Evolutionary conservation across 179 eudicot species (phyloP), one percentile per base, ranked within the genome.

Genomic region (Heliamphora pulchella): DNA sequence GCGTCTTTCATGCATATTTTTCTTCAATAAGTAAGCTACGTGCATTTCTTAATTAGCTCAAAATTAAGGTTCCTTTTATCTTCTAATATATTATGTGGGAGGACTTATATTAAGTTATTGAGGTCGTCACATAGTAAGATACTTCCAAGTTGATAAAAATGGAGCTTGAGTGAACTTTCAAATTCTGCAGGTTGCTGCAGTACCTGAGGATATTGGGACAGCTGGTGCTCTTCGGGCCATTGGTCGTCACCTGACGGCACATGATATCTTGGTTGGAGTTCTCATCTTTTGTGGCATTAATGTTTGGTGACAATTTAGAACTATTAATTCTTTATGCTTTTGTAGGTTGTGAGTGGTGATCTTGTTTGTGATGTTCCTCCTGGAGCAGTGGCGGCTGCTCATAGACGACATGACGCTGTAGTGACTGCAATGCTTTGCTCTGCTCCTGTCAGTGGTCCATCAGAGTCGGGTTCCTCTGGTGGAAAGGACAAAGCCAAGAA

Each of bases 291-390:
- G 43, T 62, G 22, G 51, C 61, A 17, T 74, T 79, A n/a, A 9
- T 63, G 22, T 64, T 71, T 47, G 47, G 51, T 59, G 0, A 65
- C 0, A 17, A 73, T 54, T 17, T 47, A 31, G n/a, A 55, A 31
- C 41, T 71, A 55, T 55, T 80, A 46, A 78, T 59, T 47, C 53
- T 67, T 43, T 61, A 14, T 77, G 63, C 51, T 79, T 82, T 3
- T 81, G 85, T 80, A 96, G 99, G 96, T 96, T 67, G 92, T 96
- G 79, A 96, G 98, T 86, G 99, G 99, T 80, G 99, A 96, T 88
- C 94, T 94, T 82, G 91, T 96, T 59, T 88, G 89, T 90, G 97
- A 96, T 87, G 91, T 96, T 84, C 90, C 97, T 75, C 99, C 94
- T 54, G 98, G 99, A 76, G 99, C 97, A 43, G 94, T 96, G 74